phyloP scores from a whole-genome alignment of 169 alveolate species.

The Eimeria necatrix region DNA sequence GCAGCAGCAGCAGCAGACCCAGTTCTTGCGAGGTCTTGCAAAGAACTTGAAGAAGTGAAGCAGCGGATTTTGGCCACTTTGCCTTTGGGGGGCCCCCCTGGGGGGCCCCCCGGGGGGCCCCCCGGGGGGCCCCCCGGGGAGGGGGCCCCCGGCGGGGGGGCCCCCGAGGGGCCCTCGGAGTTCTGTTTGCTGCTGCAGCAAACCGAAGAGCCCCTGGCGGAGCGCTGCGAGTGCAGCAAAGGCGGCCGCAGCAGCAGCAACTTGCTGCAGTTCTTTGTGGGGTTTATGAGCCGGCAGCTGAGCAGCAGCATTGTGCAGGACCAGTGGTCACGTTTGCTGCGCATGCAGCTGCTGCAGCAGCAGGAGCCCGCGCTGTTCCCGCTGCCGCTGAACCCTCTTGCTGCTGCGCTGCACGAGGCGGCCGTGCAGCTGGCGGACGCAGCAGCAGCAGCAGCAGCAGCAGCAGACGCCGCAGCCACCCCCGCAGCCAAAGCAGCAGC shows the following conservation, averaged over 20 bases:
- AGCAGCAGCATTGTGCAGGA: background rate
- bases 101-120: too few species aligned
- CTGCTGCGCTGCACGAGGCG: constrained; percentile 2
- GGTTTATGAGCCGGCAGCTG: background rate
- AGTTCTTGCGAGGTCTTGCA: background rate
- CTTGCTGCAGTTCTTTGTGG: background rate
- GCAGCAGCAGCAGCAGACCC: background rate
- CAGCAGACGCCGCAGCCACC: too few species aligned
- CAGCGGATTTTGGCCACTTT: background rate
- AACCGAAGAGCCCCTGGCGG: constrained; percentile 11
- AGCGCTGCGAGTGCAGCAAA: constrained; percentile 23
- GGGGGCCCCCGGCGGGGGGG: too few species aligned
- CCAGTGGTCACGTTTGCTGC: constrained; percentile 1
- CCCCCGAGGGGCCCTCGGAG: background rate
- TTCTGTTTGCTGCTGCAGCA: background rate
- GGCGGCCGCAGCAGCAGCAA: background rate
- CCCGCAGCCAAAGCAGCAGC: too few species aligned
- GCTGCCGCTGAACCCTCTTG: background rate
- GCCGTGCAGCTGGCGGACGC: background rate
- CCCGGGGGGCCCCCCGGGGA: too few species aligned
- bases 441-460: background rate
- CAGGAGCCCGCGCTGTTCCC: background rate
- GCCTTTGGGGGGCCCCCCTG: too few species aligned
- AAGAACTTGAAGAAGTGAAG: background rate
- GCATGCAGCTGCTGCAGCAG: background rate